Evolutionary conservation across 1,284 basidiomycete genomes (phyloP).

Genomic region (Laetiporus sulphureus): DNA sequence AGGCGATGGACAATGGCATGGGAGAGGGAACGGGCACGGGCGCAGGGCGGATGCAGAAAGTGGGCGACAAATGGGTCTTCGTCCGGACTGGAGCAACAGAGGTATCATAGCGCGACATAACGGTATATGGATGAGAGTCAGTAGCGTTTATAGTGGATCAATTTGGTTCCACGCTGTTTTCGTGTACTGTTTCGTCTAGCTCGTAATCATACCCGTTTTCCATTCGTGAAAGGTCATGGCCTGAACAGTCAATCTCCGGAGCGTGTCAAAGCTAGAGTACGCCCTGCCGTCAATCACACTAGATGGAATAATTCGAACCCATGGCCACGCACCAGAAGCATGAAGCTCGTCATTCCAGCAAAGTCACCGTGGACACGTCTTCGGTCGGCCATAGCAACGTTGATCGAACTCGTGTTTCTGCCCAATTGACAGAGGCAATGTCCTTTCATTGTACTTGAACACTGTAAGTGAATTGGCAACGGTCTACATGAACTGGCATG

Average conservation of each 20-base stretch:
- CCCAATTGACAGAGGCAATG: too few relatives aligned
- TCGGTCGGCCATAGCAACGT: too few relatives aligned
- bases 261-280: too few relatives aligned
- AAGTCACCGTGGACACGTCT: too few relatives aligned
- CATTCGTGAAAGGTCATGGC: slow-evolving; percentile 21
- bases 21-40: slow-evolving; percentile 13
- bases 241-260: slow-evolving; percentile 16
- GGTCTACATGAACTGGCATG: too few relatives aligned
- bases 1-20: background rate
- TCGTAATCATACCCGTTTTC: slow-evolving; percentile 36
- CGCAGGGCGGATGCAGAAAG: slow-evolving; percentile 58
- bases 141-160: slow-evolving; percentile 26
- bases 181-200: slow-evolving; percentile 40
- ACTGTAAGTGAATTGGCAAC: too few relatives aligned
- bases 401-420: too few relatives aligned
- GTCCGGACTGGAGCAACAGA: slow-evolving; percentile 29
- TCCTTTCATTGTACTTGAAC: too few relatives aligned
- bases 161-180: slow-evolving; percentile 38
- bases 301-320: too few relatives aligned
- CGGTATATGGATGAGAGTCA: slow-evolving; percentile 8
- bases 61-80: slow-evolving; percentile 70
- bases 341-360: too few relatives aligned
- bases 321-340: too few relatives aligned
- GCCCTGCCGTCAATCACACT: too few relatives aligned
- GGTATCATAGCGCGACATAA: slow-evolving; percentile 10